Percentiles rank a stretch among this genome's conserved stretches.
These are phyloP conservation scores for Epichloe hybrida DNA, from an alignment of 2,329 filamentous ascomycete genomes.

Conservation along the genomic window DNA sequence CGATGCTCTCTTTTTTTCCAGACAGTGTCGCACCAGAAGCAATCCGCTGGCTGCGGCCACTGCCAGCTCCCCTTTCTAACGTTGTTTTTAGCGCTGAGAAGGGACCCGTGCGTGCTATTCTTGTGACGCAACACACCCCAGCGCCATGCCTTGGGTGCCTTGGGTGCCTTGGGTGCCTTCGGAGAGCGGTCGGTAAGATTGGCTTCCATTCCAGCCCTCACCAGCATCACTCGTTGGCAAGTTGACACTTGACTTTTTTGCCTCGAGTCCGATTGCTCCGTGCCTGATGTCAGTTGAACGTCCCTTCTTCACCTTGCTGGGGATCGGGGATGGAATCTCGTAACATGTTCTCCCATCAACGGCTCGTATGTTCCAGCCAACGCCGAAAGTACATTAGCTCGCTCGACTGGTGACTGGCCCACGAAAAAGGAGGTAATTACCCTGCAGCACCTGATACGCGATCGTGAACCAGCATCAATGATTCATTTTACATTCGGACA, in stretches of 20 bases:
- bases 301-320: not conserved
- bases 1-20: too few species aligned
- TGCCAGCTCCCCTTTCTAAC: too few species aligned
- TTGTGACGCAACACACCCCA: not conserved
- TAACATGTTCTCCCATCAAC: not conserved
- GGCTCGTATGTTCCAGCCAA: not conserved
- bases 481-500: too few species aligned
- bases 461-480: not conserved
- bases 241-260: not conserved
- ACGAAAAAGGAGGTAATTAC: too few species aligned
- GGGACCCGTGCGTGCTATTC: not conserved
- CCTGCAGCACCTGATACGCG: not conserved
- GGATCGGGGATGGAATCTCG: not conserved
- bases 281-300: not conserved
- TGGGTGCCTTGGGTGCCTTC: too few species aligned
- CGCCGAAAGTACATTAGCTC: too few species aligned
- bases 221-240: not conserved
- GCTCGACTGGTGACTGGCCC: too few species aligned
- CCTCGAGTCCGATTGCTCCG: not conserved
- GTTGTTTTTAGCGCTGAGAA: not conserved
- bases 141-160: too few species aligned
- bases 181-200: not conserved
- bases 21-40: too few species aligned
- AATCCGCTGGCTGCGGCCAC: too few species aligned
- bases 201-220: slow-evolving; percentile 2